A percentile compares a stretch with the other conserved stretches of the same genome.
phyloP scores from a whole-genome alignment of 352 stramenopile genomes.

The Phytophthora gonapodyides region DNA sequence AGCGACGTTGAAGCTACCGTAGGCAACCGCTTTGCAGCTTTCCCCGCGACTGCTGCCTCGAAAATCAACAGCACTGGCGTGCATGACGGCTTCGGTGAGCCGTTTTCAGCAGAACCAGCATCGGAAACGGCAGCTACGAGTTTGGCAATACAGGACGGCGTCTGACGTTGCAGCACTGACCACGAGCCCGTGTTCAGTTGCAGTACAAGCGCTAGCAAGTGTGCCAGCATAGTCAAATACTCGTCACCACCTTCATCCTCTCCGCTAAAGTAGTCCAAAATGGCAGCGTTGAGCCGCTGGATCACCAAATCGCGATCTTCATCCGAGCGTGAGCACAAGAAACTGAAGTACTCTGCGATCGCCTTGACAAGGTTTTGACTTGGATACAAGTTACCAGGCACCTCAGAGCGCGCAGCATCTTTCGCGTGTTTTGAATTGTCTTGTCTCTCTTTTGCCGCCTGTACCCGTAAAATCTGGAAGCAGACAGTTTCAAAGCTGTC shows the following conservation, averaged over 20 bases:
- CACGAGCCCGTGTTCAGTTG: conserved; percentile 56
- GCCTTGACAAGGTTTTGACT: conserved; percentile 59
- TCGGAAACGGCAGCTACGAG: conserved; percentile 48
- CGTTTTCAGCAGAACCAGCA: conserved; percentile 3
- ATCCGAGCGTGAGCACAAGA: conserved; percentile 58
- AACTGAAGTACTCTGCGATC: conserved; percentile 72
- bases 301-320: conserved; percentile 64
- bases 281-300: conserved; percentile 47
- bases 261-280: conserved; percentile 48
- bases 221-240: conserved; percentile 57
- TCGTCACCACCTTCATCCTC: conserved; percentile 36
- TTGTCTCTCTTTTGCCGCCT: conserved; percentile 35
- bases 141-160: conserved; percentile 51
- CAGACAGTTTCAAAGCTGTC: conserved; percentile 67
- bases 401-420: conserved; percentile 6
- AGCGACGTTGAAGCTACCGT: conserved; percentile 1
- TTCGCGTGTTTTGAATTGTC: conserved; percentile 10
- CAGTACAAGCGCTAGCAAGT: conserved; percentile 76
- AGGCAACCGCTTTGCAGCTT: conserved; percentile 22
- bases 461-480: conserved; percentile 63
- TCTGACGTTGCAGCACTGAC: conserved; percentile 43
- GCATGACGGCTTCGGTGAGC: conserved; percentile 40
- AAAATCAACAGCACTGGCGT: conserved; percentile 69
- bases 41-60: conserved; percentile 55
- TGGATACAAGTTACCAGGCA: conserved; percentile 30